Evolutionary conservation across 2,329 filamentous ascomycete species (phyloP).

Genomic region (Talaromyces sp.): DNA sequence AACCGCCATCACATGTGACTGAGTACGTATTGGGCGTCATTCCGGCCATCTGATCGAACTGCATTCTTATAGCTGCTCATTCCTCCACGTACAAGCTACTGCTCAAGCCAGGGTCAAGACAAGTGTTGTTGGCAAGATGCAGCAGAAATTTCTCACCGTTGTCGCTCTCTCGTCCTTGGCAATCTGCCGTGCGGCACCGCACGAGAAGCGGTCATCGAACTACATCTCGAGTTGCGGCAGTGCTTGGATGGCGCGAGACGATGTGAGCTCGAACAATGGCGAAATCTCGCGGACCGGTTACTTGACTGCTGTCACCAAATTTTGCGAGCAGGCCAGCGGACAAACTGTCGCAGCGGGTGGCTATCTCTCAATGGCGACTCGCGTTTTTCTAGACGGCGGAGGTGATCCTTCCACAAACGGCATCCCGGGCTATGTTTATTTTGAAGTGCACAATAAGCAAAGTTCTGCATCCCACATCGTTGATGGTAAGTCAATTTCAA

Average conservation of each 20-base stretch:
- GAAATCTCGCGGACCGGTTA: neutral
- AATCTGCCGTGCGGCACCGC: neutral
- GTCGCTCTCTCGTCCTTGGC: neutral
- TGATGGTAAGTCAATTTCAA: neutral
- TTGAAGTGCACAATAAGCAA: neutral
- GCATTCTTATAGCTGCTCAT: neutral
- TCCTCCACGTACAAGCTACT: neutral
- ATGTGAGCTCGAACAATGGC: slow-evolving; percentile 8
- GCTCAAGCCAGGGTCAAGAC: neutral
- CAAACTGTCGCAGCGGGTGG: neutral
- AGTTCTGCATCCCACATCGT: neutral
- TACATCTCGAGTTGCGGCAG: slow-evolving; percentile 11
- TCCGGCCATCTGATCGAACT: neutral
- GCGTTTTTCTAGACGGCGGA: neutral
- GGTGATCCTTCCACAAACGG: neutral
- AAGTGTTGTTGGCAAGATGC: neutral
- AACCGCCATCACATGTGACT: neutral
- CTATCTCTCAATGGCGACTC: neutral
- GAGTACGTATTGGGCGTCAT: neutral
- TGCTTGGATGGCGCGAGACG: slow-evolving; percentile 13
- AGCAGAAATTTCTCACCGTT: neutral
- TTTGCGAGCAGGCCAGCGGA: neutral
- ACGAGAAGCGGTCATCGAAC: slow-evolving; percentile 9
- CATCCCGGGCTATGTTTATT: neutral
- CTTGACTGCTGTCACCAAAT: neutral